Evolutionary conservation across 495 filamentous ascomycete genomes (phyloP), one percentile per base, ranked within the genome.

Genomic region (Hypoxylon intermedium): DNA sequence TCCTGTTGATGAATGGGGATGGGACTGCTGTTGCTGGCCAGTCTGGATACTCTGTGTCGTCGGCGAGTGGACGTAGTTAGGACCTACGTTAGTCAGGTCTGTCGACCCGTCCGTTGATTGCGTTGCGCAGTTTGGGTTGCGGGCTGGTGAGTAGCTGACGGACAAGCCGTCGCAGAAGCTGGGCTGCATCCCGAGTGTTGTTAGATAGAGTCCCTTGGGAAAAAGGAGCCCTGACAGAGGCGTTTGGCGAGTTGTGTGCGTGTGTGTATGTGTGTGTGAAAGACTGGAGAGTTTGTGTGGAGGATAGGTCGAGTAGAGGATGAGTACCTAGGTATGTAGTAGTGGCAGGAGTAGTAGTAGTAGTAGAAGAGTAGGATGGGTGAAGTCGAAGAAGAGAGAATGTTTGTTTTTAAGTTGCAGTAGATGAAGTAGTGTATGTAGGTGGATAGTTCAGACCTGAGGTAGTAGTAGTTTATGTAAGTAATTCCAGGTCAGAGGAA

Each of bases 101-200:
- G 52, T 31, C 37, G 43, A 46, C 11, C 26, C 30, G 28, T 36
- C 51, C 36, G 49, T 50, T 64, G 56, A 51, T 62, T 67, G 67
- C 12, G 63, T 58, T 28, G 46, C 18, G 56, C 50, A 52, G 58
- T 55, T 40, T 30, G 38, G 5, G 33, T 46, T 40, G 41, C 30
- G 18, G 38, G 55, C 28, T n/a, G 41, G 23, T 21, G 49, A 13
- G 18, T 46, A 44, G 26, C 37, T 55, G 55, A 56, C 52, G 55
- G 51, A 28, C 57, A 63, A 55, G 40, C 52, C 54, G 65, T 53
- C 38, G 37, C 15, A 24, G 11, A 31, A 52, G 4, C 18, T 53
- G 18, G 34, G 50, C 19, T 51, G 33, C 68, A 71, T 71, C 13
- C 28, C 51, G 58, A 33, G 30, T 3, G 24, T 7, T 26, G 24